Percentiles rank a stretch among this genome's conserved stretches.
These are phyloP conservation scores for Solanum appendiculatum DNA, from an alignment of 257 asterid species.

Conservation along the genomic window DNA sequence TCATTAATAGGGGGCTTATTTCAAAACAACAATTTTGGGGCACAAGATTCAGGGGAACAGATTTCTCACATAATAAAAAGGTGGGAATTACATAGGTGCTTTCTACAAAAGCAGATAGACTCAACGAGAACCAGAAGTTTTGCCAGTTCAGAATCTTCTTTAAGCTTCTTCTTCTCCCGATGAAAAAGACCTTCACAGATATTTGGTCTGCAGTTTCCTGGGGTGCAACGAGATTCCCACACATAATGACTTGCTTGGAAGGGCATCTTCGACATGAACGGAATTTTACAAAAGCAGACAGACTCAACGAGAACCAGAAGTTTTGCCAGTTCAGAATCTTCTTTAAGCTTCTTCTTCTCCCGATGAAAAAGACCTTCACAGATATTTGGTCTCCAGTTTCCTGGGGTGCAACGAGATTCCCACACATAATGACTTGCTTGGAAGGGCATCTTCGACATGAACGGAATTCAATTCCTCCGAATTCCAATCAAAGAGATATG, in stretches of 20 bases:
- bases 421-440: no score
- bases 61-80: background rate
- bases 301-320: background rate
- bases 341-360: background rate
- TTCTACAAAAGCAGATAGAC: background rate
- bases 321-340: background rate
- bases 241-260: background rate
- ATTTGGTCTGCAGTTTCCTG: background rate
- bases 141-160: background rate
- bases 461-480: background rate
- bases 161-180: background rate
- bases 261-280: background rate
- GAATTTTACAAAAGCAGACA: background rate
- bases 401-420: no score
- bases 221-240: background rate
- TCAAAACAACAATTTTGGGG: background rate
- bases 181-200: background rate
- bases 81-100: background rate
- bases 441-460: background rate
- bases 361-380: no score
- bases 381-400: no score
- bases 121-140: background rate
- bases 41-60: background rate
- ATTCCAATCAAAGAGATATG: background rate
- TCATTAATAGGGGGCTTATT: background rate